Evolutionary conservation across 495 filamentous ascomycete genomes (phyloP), one percentile per base, ranked within the genome.

Genomic region (Penicillium odoratum): DNA sequence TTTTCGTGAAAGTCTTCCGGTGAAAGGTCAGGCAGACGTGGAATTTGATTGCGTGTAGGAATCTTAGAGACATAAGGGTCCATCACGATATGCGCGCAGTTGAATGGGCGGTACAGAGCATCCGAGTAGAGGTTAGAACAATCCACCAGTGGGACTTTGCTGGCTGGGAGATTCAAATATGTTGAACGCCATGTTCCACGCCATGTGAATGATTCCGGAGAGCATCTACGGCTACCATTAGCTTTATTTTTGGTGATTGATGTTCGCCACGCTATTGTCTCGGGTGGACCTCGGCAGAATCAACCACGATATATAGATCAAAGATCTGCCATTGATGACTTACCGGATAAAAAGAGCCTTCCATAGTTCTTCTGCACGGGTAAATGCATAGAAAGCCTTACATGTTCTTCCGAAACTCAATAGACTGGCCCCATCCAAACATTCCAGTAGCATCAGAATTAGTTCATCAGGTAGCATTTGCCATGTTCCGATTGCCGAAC

Each of bases 71-170:
- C 79, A 69, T 86, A 97, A 8, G 83, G 85, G 8, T 69, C 61
- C 33, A 96, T 67, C 1, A 82, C 69, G 28, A 89, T 86, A 59
- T 97, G 83, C 26, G 92, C 87, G 75, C 94, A 97, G 63, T 88
- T 88, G 69, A 95, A 97, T 0, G 94, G 94, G 13, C 93, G 89
- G 71, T 97, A 89, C 11, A 98, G 81, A 30, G 87, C 81, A 72
- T 98, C 94, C 10, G 94, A 96, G 73, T 87, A 98, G n/a, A 98
- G 81, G 64, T 85, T 84, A 26, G 81, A 83, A 66, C 93, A 96
- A 48, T 78, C 71, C 7, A 78, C 49, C 21, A 60, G 61, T 48
- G 84, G 78, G 49, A 95, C 78, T 49, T 72, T 73, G 11, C 79
- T 78, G 15, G 69, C 52, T 0, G 85, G 79, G n/a, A 90, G 71